Base-by-base conservation (phyloP, 768 basidiomycete species). In the Lactifluus rugatus region DNA sequence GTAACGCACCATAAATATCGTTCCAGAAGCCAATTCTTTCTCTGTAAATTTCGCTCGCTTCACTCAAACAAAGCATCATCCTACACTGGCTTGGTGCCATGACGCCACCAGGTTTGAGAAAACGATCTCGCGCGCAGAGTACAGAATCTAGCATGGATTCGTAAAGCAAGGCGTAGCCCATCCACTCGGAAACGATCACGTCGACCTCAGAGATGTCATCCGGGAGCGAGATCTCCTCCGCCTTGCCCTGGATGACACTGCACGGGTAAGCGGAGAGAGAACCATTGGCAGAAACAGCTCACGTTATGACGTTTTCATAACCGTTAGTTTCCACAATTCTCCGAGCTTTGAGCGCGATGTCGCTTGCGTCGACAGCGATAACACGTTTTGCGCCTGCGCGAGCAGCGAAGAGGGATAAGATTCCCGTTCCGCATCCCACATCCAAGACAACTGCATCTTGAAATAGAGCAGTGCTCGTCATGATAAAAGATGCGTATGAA, bases 101-200 rank as follows among this genome's bases (percentile, higher is more conserved):
- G 25, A 96, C 73, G 1, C 94, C 93, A 5, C 71, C 80, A 0
- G 84, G 81, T 48, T 75, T 75, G 32, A 98, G 76, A 73, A 92
- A 97, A 21, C 86, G 79, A 70, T 97, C 93, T 17, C 95, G 80
- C 0, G 95, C 95, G 60, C 75, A 73, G 19, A 99, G 75, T 17
- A 99, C 95, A 2, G 93, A 95, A 70, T 97, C 95, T 34, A 98
- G 80, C 95, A 99, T 97, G 44, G 88, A 90, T 71, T 99, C 95
- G 70, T 97, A 97, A 21, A 97, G 78, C 23, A 92, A 75, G 1
- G 85, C 86, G 66, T 91, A 92, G 16, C 85, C 93, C 95, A 97
- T 97, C 95, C 95, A 98, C 71, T 99, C 95, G 4, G 92, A 94
- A 51, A 98, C 76, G 70, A 99, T 93, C 58, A 99, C 81, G 69